Percentiles rank a stretch among this genome's conserved stretches.
Conservation (phyloP, 169 alveolate genomes). For the Eimeria falciformis region DNA sequence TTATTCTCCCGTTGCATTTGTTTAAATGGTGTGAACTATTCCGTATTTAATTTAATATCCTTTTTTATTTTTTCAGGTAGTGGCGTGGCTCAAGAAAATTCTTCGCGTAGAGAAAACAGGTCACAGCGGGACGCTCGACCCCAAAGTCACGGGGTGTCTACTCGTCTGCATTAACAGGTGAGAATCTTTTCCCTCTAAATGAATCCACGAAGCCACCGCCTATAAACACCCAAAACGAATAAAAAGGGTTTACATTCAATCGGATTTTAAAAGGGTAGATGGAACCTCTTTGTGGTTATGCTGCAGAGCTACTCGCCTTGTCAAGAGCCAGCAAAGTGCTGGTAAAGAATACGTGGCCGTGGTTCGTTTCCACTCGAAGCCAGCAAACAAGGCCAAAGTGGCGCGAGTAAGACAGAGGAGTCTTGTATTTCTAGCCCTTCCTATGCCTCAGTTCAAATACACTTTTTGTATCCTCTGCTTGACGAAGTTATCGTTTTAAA, state of each 20-base stretch:
- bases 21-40: too few relatives aligned
- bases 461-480: neutral
- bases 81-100: conserved; percentile 99
- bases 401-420: conserved; percentile 62
- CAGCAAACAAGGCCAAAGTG: conserved; percentile 86
- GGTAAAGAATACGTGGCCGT: conserved; percentile 99
- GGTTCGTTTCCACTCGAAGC: conserved; percentile 96
- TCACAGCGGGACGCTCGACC: conserved; percentile 99
- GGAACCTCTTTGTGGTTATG: neutral
- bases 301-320: conserved; percentile 98
- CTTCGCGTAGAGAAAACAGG: conserved; percentile 99
- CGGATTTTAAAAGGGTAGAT: too few relatives aligned
- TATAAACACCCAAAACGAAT: too few relatives aligned
- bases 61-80: too few relatives aligned
- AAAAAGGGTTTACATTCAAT: too few relatives aligned
- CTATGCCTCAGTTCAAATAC: neutral
- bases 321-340: conserved; percentile 98
- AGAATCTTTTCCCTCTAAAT: too few relatives aligned
- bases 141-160: conserved; percentile 99
- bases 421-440: conserved; percentile 27
- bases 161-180: conserved; percentile 96
- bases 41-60: too few relatives aligned
- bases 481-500: neutral
- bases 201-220: too few relatives aligned
- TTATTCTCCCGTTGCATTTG: too few relatives aligned